These are phyloP conservation scores for Ogataea nitratoaversa DNA, from an alignment of 805 yeast genomes.

Conservation along the genomic window DNA sequence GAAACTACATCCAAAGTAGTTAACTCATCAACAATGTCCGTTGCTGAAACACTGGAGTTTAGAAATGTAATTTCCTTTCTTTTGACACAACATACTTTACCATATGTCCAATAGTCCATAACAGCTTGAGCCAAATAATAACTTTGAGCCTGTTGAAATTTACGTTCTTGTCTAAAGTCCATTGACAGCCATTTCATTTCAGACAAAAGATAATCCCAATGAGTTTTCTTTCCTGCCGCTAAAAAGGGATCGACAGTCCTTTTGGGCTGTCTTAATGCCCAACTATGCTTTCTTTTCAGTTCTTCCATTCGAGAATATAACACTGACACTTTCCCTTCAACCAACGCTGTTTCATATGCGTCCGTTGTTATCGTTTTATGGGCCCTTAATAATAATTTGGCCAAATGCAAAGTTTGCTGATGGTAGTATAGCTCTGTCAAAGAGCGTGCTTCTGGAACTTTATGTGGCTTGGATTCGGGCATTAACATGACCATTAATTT, in stretches of 20 bases:
- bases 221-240: conserved; percentile 38
- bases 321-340: conserved; percentile 89
- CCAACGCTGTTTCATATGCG: conserved; percentile 74
- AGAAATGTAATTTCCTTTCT: conserved; percentile 39
- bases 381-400: conserved; percentile 75
- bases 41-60: conserved; percentile 4
- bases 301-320: conserved; percentile 90
- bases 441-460: conserved; percentile 55
- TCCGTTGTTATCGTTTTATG: conserved; percentile 86
- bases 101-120: conserved; percentile 72
- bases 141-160: conserved; percentile 68
- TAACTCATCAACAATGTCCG: conserved; percentile 8
- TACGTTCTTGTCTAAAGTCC: conserved; percentile 68
- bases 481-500: conserved; percentile 42
- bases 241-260: conserved; percentile 64
- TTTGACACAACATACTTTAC: conserved; percentile 63
- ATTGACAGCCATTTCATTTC: conserved; percentile 84
- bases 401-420: conserved; percentile 83
- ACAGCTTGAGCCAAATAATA: conserved; percentile 68
- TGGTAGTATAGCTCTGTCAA: conserved; percentile 82
- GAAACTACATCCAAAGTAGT: background rate
- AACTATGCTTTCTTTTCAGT: conserved; percentile 75
- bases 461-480: conserved; percentile 51
- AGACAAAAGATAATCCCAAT: conserved; percentile 68
- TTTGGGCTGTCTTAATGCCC: conserved; percentile 88